phyloP scores from a whole-genome alignment of 2,329 filamentous ascomycete species.

The Clonostachys solani region DNA sequence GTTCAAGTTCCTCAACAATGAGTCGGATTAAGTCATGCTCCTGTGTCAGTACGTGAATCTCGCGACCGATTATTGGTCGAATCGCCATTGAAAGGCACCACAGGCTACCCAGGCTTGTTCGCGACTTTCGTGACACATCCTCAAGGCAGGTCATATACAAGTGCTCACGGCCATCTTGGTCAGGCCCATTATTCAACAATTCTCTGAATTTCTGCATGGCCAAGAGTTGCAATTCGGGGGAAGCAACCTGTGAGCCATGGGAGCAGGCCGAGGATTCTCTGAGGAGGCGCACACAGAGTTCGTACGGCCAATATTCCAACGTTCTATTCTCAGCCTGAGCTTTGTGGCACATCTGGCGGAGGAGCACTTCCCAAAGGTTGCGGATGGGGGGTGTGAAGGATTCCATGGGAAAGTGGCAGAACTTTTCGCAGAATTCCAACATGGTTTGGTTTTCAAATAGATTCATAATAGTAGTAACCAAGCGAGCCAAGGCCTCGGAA shows the following conservation, averaged over 20 bases:
- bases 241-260: slow-evolving; percentile 48
- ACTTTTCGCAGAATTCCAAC: slow-evolving; percentile 67
- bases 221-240: slow-evolving; percentile 59
- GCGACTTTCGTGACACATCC: slow-evolving; percentile 61
- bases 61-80: slow-evolving; percentile 36
- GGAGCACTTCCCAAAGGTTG: slow-evolving; percentile 54
- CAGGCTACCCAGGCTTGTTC: slow-evolving; percentile 68
- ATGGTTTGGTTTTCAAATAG: slow-evolving; percentile 46
- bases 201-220: slow-evolving; percentile 57
- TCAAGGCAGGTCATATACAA: slow-evolving; percentile 65
- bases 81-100: slow-evolving; percentile 54
- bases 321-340: slow-evolving; percentile 24
- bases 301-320: slow-evolving; percentile 37
- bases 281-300: slow-evolving; percentile 61
- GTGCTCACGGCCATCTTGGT: slow-evolving; percentile 47
- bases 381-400: slow-evolving; percentile 59
- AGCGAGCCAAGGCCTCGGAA: slow-evolving; percentile 72
- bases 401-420: slow-evolving; percentile 59
- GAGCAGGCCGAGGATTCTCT: slow-evolving; percentile 62
- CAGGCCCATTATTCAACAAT: slow-evolving; percentile 54
- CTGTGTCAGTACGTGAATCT: slow-evolving; percentile 52
- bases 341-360: slow-evolving; percentile 43
- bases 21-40: slow-evolving; percentile 60
- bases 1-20: slow-evolving; percentile 60
- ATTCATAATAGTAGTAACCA: slow-evolving; percentile 47